These are phyloP conservation scores for Gynostemma pentaphyllum DNA, from an alignment of 306 rosid genomes.

Conservation along the genomic window DNA sequence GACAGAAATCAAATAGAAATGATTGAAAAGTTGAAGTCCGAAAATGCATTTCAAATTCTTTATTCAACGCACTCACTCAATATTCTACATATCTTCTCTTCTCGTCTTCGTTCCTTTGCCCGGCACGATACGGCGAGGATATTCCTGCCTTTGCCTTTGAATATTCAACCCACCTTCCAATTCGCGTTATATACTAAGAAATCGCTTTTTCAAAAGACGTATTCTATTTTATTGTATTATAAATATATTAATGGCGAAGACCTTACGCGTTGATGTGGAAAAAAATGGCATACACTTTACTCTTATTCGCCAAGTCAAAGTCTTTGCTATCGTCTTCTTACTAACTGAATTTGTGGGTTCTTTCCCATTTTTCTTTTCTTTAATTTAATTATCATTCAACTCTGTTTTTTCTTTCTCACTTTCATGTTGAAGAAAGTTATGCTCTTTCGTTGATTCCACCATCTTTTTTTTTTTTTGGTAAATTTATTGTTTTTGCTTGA, in stretches of 20 bases:
- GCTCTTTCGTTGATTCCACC: not conserved
- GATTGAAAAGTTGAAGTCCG: too few species aligned
- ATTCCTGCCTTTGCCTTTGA: not conserved
- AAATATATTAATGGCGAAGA: not conserved
- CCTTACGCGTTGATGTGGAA: conserved; percentile 7
- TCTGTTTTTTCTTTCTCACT: not conserved
- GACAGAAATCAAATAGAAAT: too few species aligned
- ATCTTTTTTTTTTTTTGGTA: not conserved
- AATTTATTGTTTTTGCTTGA: not conserved
- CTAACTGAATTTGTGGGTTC: not conserved
- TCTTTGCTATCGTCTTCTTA: not conserved
- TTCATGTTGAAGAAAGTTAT: not conserved
- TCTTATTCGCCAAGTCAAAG: not conserved
- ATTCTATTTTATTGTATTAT: not conserved
- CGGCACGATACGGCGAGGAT: not conserved
- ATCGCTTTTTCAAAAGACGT: not conserved
- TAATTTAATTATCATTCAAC: not conserved
- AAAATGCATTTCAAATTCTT: too few species aligned
- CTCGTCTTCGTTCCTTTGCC: too few species aligned
- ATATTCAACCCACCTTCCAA: not conserved
- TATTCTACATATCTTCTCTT: too few species aligned
- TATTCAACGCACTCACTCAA: too few species aligned
- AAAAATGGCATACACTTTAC: not conserved
- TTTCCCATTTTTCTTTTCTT: not conserved
- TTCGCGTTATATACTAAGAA: not conserved